phyloP scores from a whole-genome alignment of 768 basidiomycete species.

The Lepiota subincarnata region DNA sequence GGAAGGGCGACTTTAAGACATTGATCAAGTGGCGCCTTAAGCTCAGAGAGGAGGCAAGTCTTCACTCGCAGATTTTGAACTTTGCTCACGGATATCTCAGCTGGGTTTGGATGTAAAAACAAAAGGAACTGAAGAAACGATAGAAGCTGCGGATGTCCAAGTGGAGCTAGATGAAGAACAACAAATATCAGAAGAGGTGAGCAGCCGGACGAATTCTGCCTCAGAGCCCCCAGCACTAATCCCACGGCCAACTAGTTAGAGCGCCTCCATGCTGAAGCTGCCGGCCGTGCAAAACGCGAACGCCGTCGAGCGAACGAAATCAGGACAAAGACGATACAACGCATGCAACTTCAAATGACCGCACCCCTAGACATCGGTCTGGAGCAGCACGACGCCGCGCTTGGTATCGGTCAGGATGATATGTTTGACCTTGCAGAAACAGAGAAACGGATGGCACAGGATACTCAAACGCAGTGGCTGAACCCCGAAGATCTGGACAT shows the following conservation, averaged over 20 bases:
- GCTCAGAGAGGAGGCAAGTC: constrained; percentile 82
- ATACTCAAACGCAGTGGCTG: constrained; percentile 34
- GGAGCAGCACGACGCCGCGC: constrained; percentile 72
- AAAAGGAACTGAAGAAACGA: constrained; percentile 68
- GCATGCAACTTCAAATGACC: constrained; percentile 96
- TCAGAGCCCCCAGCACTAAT: background rate
- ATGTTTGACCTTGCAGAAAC: constrained; percentile 79
- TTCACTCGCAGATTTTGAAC: background rate
- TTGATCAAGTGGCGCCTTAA: constrained; percentile 88
- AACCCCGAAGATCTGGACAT: constrained; percentile 39
- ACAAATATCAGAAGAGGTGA: constrained; percentile 84
- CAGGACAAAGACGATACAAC: constrained; percentile 81
- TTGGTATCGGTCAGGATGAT: constrained; percentile 77
- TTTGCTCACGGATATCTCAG: constrained; percentile 30
- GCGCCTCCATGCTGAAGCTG: constrained; percentile 73
- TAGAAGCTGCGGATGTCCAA: constrained; percentile 63
- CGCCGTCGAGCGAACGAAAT: constrained; percentile 85
- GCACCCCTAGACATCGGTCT: constrained; percentile 95
- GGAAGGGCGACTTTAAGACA: constrained; percentile 95
- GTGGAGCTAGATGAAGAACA: constrained; percentile 83
- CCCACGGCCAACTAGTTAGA: constrained; percentile 57
- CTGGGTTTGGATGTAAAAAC: constrained; percentile 81
- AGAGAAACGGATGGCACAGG: constrained; percentile 38
- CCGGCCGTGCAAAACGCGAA: constrained; percentile 71
- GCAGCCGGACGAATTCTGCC: background rate